Evolutionary conservation across 768 basidiomycete species (phyloP).

Genomic region (Boletus vinaceobasis): DNA sequence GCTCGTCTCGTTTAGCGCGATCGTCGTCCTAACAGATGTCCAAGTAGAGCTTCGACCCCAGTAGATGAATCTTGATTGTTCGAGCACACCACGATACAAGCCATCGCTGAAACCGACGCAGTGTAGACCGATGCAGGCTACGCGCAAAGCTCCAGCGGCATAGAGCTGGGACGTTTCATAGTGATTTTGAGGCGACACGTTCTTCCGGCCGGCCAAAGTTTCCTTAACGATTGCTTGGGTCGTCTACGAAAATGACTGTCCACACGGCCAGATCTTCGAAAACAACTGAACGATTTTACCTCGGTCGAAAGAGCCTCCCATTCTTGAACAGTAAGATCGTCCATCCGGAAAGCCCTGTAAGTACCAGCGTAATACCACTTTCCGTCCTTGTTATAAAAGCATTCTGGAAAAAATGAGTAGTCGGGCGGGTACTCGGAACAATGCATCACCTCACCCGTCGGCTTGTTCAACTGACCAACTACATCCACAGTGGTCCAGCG

Average conservation of each 20-base stretch:
- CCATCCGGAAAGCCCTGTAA: conserved; percentile 64
- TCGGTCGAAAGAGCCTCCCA: conserved; percentile 66
- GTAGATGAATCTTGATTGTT: conserved; percentile 45
- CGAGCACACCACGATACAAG: conserved; percentile 62
- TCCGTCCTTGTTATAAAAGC: conserved; percentile 77
- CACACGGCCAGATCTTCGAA: neutral
- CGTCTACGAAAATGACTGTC: conserved; percentile 42
- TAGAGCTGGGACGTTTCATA: conserved; percentile 77
- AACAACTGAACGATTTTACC: conserved; percentile 34
- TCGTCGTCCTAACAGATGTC: conserved; percentile 7
- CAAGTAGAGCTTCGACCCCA: conserved; percentile 24
- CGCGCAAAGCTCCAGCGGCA: conserved; percentile 64
- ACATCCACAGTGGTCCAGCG: conserved; percentile 69
- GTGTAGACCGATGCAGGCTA: conserved; percentile 70
- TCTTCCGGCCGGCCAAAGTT: conserved; percentile 67
- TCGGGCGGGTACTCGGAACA: neutral
- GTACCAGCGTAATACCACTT: conserved; percentile 84
- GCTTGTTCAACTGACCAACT: conserved; percentile 52
- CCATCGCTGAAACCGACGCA: conserved; percentile 73
- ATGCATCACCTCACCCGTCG: conserved; percentile 48
- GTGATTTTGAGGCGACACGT: conserved; percentile 71
- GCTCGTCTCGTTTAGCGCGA: conserved; percentile 9
- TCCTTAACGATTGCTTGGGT: conserved; percentile 66
- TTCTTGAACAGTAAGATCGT: conserved; percentile 62
- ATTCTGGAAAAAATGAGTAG: conserved; percentile 43